Base-by-base conservation (phyloP, 1,284 basidiomycete species). In the Papiliotrema flavescens region DNA sequence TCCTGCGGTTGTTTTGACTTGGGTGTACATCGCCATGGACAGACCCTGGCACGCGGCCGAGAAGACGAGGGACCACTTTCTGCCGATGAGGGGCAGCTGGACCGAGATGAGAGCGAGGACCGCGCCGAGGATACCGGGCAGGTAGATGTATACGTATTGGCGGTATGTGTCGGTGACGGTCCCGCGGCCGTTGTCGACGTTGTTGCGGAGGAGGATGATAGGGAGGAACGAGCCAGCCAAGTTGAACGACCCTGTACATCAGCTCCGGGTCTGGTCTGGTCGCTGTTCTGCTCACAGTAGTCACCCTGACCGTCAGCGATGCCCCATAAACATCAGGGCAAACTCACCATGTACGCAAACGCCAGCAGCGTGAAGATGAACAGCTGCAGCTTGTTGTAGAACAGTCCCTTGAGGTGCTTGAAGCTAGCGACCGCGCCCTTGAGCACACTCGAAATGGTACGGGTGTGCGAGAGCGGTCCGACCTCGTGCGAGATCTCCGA, bases 11-110 rank as follows among this genome's bases (percentile, higher is more conserved):
- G 63, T 65, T 35, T 62, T 57, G 26, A 75, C 73, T 40, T 68
- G 53, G 1, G 75, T 75, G 63, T 77, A 79, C 56, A 78, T 65
- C 50, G 77, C 77, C 62, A 79, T 70, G 2, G 69, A 65, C 0
- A 76, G 51, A 13, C 74, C 76, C 67, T 77, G 75, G 47, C 77
- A 56, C 0, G 68, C 65, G 2, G 74, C 74, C 6, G 69, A 69
- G 28, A 75, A 60, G n/a, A 77, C 74, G 50, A 78, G 65, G 3
- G 69, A 71, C 74, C 75, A 77, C 50, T 77, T 77, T 26, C 77
- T 47, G 2, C 76, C 76, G 5, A 77, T 43, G 14, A 70, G 62
- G 8, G 74, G 75, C 2, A 77, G 59, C 54, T 76, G 73, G 50
- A 78, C 70, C 40, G 76, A 67, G 3, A 69, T 59, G 11, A 73